Evolutionary conservation across 2,329 filamentous ascomycete species (phyloP).

Genomic region (Cercospora canescens): DNA sequence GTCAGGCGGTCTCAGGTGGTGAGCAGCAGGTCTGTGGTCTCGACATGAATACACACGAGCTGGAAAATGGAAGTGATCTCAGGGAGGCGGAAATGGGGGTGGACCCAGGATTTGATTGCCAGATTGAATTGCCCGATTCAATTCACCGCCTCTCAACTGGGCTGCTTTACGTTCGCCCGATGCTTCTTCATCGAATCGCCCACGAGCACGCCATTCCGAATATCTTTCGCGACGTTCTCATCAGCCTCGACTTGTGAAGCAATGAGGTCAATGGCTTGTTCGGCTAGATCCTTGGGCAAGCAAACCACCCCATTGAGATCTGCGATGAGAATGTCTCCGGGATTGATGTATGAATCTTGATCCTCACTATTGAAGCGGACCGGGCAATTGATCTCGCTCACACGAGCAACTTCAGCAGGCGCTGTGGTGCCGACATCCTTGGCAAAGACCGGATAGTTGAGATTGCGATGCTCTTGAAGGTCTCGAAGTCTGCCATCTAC

Average conservation of each 20-base stretch:
- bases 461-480: slow-evolving; percentile 54
- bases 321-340: slow-evolving; percentile 41
- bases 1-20: not conserved
- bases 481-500: slow-evolving; percentile 57
- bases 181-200: slow-evolving; percentile 32
- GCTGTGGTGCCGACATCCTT: slow-evolving; percentile 38
- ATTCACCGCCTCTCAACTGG: slow-evolving; percentile 6
- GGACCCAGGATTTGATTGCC: not conserved
- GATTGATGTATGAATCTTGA: slow-evolving; percentile 35
- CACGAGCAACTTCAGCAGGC: slow-evolving; percentile 32
- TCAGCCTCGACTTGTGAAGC: slow-evolving; percentile 35
- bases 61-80: not conserved
- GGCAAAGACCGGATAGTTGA: slow-evolving; percentile 46
- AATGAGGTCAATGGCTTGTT: slow-evolving; percentile 31
- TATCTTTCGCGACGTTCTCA: slow-evolving; percentile 32
- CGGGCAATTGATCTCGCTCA: slow-evolving; percentile 37
- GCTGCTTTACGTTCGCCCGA: slow-evolving; percentile 29
- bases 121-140: not conserved
- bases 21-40: not conserved
- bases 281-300: slow-evolving; percentile 31
- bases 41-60: not conserved
- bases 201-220: slow-evolving; percentile 27
- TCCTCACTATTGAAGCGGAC: slow-evolving; percentile 34
- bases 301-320: slow-evolving; percentile 43
- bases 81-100: not conserved